Evolutionary conservation across 192 early-diverging fungal species (phyloP).

Genomic region (Umbelopsis vinacea): DNA sequence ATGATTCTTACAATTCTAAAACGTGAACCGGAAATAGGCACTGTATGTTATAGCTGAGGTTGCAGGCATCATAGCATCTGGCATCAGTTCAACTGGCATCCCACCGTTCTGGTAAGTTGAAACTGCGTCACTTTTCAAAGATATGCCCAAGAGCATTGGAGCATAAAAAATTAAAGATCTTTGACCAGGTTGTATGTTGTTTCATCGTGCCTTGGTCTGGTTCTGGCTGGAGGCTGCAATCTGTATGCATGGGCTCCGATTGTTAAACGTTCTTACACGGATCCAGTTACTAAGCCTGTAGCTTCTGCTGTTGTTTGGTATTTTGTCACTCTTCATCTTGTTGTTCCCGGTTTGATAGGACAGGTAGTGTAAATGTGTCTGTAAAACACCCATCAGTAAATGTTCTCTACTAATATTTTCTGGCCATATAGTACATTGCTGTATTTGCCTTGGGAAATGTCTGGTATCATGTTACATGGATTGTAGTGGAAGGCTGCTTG

Average conservation of each 20-base stretch:
- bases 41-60: conserved; percentile 7
- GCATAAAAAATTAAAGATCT: no score
- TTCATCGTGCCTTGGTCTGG: neutral
- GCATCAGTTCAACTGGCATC: neutral
- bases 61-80: conserved; percentile 1
- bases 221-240: conserved; percentile 10
- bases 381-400: neutral
- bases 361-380: neutral
- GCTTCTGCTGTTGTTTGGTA: conserved; percentile 15
- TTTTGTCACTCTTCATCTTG: neutral
- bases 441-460: conserved; percentile 1
- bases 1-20: no score
- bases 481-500: conserved; percentile 4
- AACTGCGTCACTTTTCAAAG: neutral
- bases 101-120: conserved; percentile 4
- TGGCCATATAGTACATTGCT: neutral
- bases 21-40: neutral
- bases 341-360: conserved; percentile 9
- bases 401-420: neutral
- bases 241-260: conserved; percentile 3
- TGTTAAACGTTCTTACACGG: neutral
- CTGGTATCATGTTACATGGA: conserved; percentile 14
- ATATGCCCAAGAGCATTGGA: no score
- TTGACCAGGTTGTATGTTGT: neutral
- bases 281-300: conserved; percentile 1